Percentiles rank a stretch among this genome's conserved stretches.
phyloP scores from a whole-genome alignment of 2,329 filamentous ascomycete species.

The Fusarium incarnatum region DNA sequence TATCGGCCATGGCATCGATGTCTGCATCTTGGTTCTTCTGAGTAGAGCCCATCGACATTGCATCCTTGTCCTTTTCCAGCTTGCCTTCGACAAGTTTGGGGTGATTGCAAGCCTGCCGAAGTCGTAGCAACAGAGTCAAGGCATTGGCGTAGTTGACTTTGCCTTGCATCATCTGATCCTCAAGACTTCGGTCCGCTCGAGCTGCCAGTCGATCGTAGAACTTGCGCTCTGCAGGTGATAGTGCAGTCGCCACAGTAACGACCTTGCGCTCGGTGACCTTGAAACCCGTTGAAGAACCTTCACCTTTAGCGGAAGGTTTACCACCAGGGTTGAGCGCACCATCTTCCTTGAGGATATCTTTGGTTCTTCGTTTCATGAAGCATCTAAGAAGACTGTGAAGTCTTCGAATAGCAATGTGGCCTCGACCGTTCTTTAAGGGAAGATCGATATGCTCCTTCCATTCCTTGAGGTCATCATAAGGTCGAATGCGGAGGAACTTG shows the following conservation, averaged over 20 bases:
- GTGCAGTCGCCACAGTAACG: constrained; percentile 80
- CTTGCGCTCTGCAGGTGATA: constrained; percentile 81
- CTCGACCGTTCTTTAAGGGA: constrained; percentile 90
- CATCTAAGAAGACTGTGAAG: constrained; percentile 87
- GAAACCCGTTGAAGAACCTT: constrained; percentile 73
- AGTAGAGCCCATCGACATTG: constrained; percentile 72
- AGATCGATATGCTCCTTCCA: constrained; percentile 94
- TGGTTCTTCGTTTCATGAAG: constrained; percentile 99
- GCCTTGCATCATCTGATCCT: constrained; percentile 84
- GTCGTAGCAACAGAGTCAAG: constrained; percentile 87
- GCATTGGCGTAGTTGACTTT: constrained; percentile 93
- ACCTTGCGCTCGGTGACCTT: constrained; percentile 93
- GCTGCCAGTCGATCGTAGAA: constrained; percentile 89
- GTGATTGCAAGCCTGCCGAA: constrained; percentile 96
- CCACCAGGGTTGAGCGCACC: constrained; percentile 83
- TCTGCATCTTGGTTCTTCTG: constrained; percentile 70
- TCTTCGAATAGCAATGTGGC: constrained; percentile 87
- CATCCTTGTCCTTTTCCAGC: constrained; percentile 88
- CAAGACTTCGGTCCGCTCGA: constrained; percentile 84
- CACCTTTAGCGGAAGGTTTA: constrained; percentile 66
- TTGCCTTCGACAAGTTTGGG: constrained; percentile 88
- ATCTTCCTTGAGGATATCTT: constrained; percentile 92
- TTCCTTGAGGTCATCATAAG: constrained; percentile 84
- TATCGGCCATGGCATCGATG: constrained; percentile 84
- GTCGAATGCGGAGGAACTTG: constrained; percentile 90